Base-by-base conservation (phyloP, 192 early-diverging fungal genomes). In the Spizellomyces sp. region DNA sequence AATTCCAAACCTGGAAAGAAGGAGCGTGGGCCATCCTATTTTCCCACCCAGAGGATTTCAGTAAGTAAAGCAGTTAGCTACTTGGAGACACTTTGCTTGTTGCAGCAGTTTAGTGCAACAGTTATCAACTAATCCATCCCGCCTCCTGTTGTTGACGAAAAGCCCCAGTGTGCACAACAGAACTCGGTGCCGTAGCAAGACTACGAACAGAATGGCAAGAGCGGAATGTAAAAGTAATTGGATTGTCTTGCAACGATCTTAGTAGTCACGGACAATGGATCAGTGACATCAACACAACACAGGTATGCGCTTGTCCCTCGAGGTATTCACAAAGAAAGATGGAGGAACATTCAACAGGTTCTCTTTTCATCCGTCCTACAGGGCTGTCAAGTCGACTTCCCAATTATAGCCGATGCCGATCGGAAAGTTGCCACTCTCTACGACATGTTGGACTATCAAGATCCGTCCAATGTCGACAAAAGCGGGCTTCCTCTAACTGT, bases 41-140 rank as follows among this genome's bases (percentile, higher is more conserved):
- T 81, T 99, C 96, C 41, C 96, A 99, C 78, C 96, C 97, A 12
- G 97, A 94, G 64, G 94, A 96, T 84, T 97, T 96, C 63, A 96
- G 88, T 83, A 78, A 79, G 70, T 77, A 36, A 36, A 36, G 27
- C 27, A 36, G 27, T 36, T 36, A 3, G 27, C 27, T 36, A 36
- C 27, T 0, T 36, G 27, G 27, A 36, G 27, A 36, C 27, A 36
- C 27, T 36, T 36, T 36, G 3, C 27, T 36, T 36, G 27, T 36
- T 36, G 27, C 3, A 3, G 27, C 3, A 36, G 27, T 36, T 36
- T 36, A 36, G 27, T 36, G 3, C 27, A 36, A 36, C 27, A 36
- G 27, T 36, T 36, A 36, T 36, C 27, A 36, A 36, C 27, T 36
- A 36, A 36, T 36, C 27, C 27, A 3, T 36, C 3, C 27, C 27